These are phyloP conservation scores for Leccinellum rugosiceps DNA, from an alignment of 768 basidiomycete genomes.

Conservation along the genomic window DNA sequence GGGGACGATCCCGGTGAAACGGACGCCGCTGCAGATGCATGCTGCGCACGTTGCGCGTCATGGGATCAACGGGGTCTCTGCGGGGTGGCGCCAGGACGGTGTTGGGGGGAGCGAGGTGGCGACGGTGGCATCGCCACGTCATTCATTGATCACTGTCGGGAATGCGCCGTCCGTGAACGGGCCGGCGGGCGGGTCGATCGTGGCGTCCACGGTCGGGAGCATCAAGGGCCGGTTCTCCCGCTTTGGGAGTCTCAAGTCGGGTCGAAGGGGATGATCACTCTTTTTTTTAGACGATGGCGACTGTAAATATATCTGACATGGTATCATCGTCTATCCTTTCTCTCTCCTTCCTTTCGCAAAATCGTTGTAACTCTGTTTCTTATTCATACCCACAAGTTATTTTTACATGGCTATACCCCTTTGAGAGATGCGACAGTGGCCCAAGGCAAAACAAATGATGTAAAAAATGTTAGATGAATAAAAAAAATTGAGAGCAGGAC, in stretches of 20 bases:
- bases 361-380: conserved; percentile 5
- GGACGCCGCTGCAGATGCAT: conserved; percentile 76
- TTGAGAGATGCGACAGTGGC: conserved; percentile 6
- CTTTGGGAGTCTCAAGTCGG: conserved; percentile 66
- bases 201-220: conserved; percentile 61
- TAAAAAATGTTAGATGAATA: conserved; percentile 9
- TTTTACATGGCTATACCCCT: conserved; percentile 8
- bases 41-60: conserved; percentile 79
- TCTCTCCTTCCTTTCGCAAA: not conserved
- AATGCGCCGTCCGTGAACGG: conserved; percentile 37
- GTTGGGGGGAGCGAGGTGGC: conserved; percentile 38
- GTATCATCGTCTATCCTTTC: too few species aligned
- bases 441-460: not conserved
- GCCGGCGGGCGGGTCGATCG: conserved; percentile 54
- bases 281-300: not conserved
- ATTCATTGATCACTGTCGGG: conserved; percentile 73
- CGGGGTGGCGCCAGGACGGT: conserved; percentile 61
- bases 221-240: conserved; percentile 75
- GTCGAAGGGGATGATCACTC: conserved; percentile 35
- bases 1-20: conserved; percentile 38
- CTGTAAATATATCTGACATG: not conserved
- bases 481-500: conserved; percentile 12
- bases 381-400: conserved; percentile 20
- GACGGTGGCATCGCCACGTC: conserved; percentile 56
- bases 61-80: conserved; percentile 79